Conservation (phyloP, 2,329 filamentous ascomycete species). For the Fusarium sacchari region DNA sequence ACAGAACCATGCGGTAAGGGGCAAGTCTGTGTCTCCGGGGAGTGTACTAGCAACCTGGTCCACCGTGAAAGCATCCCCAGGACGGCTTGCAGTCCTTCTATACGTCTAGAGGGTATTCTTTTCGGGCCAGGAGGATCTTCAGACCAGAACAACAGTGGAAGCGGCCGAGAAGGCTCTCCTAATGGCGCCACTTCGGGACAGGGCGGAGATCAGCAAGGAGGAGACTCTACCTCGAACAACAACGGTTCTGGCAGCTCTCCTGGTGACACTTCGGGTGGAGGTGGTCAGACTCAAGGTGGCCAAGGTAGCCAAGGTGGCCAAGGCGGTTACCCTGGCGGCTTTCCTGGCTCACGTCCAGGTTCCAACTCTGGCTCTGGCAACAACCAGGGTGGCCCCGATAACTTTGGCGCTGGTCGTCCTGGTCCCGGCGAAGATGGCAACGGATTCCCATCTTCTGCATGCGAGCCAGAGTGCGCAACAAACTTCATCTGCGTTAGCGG, state of each 20-base stretch:
- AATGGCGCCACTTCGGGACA: neutral
- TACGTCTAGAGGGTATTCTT: neutral
- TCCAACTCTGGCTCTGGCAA: neutral
- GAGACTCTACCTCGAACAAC: neutral
- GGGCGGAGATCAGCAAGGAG: neutral
- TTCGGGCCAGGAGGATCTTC: neutral
- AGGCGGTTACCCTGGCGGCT: neutral
- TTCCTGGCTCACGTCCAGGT: neutral
- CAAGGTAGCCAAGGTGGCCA: neutral
- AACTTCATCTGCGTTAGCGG: slow-evolving; percentile 11
- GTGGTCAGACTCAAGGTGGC: neutral
- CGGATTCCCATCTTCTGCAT: neutral
- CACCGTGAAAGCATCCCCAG: neutral
- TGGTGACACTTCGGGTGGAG: neutral
- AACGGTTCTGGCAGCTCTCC: neutral
- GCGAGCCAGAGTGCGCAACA: neutral
- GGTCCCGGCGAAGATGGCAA: neutral
- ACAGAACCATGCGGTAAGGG: neutral
- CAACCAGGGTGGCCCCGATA: neutral
- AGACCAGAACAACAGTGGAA: neutral
- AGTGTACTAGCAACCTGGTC: slow-evolving; percentile 9
- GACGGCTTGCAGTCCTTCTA: neutral
- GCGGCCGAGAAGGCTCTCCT: neutral
- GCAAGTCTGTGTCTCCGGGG: slow-evolving; percentile 25
- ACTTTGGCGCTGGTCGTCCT: neutral